These are phyloP conservation scores for Daldinia childiae DNA, from an alignment of 495 filamentous ascomycete genomes.

Conservation along the genomic window DNA sequence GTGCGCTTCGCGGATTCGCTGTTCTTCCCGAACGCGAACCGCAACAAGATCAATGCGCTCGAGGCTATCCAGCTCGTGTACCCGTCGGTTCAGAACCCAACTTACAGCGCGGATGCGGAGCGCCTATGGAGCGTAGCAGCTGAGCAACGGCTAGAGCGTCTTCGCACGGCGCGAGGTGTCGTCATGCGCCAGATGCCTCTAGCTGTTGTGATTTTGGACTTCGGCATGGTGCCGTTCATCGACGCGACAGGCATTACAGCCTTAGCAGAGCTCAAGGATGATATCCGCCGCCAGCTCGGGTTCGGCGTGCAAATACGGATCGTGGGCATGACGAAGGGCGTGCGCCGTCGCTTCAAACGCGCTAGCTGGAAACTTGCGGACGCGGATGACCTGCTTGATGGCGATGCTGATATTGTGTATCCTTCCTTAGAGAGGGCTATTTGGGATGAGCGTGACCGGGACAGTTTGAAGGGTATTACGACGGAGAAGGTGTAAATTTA, in stretches of 20 bases:
- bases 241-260: constrained; percentile 48
- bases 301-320: constrained; percentile 45
- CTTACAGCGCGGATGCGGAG: constrained; percentile 48
- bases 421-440: constrained; percentile 44
- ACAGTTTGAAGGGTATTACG: constrained; percentile 41
- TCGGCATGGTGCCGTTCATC: constrained; percentile 45
- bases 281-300: constrained; percentile 41
- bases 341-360: constrained; percentile 43
- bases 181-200: constrained; percentile 43
- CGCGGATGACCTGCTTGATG: constrained; percentile 37
- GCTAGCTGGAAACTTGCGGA: constrained; percentile 45
- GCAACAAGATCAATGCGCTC: constrained; percentile 50
- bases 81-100: constrained; percentile 47
- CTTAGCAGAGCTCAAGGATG: constrained; percentile 46
- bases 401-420: constrained; percentile 42
- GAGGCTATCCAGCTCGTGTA: constrained; percentile 55
- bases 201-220: constrained; percentile 45
- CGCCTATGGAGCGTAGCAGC: constrained; percentile 59
- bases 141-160: constrained; percentile 43
- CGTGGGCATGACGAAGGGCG: constrained; percentile 40
- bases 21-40: constrained; percentile 61
- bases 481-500: constrained; percentile 36
- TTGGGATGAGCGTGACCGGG: constrained; percentile 44
- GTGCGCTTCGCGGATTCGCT: constrained; percentile 55
- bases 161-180: constrained; percentile 42